Conservation (phyloP, 495 filamentous ascomycete species). For the Trichoderma asperelloides region DNA sequence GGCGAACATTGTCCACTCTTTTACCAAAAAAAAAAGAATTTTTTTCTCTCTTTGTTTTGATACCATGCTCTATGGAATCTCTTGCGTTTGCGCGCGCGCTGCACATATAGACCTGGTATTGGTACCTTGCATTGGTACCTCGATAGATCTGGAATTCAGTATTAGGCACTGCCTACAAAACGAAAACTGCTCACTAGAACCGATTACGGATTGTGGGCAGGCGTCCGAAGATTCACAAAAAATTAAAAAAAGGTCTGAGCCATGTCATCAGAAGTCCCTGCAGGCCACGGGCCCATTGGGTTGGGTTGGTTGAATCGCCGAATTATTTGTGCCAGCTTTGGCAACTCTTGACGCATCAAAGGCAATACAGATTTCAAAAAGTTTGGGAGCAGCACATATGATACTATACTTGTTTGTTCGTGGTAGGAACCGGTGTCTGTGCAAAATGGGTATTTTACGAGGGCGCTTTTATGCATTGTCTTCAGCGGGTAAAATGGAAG, state of each 20-base stretch:
- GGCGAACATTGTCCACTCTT: constrained; percentile 4
- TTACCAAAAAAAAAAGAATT: background rate
- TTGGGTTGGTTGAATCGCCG: background rate
- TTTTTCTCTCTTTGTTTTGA: background rate
- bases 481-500: constrained; percentile 10
- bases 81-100: constrained; percentile 3
- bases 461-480: constrained; percentile 9
- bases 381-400: constrained; percentile 5
- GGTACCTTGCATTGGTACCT: constrained; percentile 5
- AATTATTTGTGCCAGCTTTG: background rate
- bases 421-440: background rate
- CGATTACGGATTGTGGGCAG: background rate
- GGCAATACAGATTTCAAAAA: background rate
- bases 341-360: background rate
- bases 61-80: background rate
- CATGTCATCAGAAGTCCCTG: background rate
- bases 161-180: background rate
- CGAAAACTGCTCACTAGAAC: background rate
- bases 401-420: constrained; percentile 4
- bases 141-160: constrained; percentile 5
- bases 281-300: background rate
- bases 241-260: background rate
- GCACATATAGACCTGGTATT: constrained; percentile 3
- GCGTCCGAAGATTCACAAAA: background rate
- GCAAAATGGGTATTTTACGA: constrained; percentile 7